Evolutionary conservation across 257 asterid species (phyloP).

Genomic region (Verbena officinalis): DNA sequence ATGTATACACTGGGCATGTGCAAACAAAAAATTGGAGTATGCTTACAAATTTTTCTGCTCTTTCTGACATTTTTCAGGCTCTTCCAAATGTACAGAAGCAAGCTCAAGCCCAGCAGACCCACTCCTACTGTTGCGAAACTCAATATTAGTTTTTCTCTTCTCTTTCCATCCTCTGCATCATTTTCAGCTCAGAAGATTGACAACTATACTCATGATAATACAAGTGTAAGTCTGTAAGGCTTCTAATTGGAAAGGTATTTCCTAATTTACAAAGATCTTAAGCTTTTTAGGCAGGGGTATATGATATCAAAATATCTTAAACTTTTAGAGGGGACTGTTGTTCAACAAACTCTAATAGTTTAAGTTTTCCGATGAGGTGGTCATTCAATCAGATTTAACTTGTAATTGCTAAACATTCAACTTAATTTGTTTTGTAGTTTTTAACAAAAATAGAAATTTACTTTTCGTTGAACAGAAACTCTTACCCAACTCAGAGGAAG

Average conservation of each 20-base stretch:
- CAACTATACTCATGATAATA: background rate
- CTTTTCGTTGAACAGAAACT: no score
- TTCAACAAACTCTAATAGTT: no score
- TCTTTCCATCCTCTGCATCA: background rate
- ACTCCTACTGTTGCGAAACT: constrained; percentile 8
- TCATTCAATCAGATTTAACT: no score
- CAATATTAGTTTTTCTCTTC: background rate
- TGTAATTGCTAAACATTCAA: no score
- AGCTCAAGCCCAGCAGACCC: constrained; percentile 1
- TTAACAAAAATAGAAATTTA: no score
- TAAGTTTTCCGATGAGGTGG: no score
- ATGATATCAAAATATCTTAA: no score
- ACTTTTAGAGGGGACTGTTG: background rate
- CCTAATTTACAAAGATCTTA: no score
- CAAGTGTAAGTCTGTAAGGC: background rate
- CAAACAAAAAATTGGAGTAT: background rate
- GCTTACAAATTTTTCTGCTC: constrained; percentile 6
- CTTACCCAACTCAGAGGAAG: constrained; percentile 21
- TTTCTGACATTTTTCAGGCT: constrained; percentile 3
- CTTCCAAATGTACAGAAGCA: constrained; percentile 6
- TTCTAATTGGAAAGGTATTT: no score
- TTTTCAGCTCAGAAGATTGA: background rate
- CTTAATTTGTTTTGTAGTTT: no score
- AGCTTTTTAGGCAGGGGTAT: no score
- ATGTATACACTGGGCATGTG: background rate